phyloP scores from a whole-genome alignment of 1,284 basidiomycete genomes.

The Rhodofomes roseus region DNA sequence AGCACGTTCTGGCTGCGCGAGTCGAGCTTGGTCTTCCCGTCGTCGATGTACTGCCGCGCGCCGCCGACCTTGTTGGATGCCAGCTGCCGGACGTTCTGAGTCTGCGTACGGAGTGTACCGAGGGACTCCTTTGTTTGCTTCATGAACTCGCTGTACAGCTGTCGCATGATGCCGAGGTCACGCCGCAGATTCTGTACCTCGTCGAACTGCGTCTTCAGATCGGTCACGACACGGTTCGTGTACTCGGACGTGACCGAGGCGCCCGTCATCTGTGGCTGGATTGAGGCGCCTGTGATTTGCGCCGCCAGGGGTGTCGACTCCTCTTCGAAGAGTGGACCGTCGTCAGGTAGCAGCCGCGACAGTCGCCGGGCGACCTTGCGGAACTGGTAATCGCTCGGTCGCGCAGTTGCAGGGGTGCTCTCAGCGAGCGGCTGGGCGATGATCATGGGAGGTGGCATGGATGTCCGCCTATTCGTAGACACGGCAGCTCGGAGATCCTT shows the following conservation, averaged over 20 bases:
- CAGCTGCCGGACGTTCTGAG: constrained; percentile 81
- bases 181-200: constrained; percentile 91
- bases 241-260: constrained; percentile 70
- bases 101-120: constrained; percentile 74
- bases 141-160: constrained; percentile 92
- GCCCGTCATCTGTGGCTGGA: constrained; percentile 73
- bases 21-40: constrained; percentile 90
- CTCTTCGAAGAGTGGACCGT: constrained; percentile 25
- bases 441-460: constrained; percentile 35
- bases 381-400: constrained; percentile 75
- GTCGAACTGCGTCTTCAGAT: constrained; percentile 90
- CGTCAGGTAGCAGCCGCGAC: constrained; percentile 54
- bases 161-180: constrained; percentile 90
- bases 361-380: constrained; percentile 66
- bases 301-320: constrained; percentile 29
- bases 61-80: constrained; percentile 83
- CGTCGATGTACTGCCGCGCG: constrained; percentile 85
- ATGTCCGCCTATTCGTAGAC: constrained; percentile 44
- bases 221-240: constrained; percentile 66
- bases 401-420: constrained; percentile 49
- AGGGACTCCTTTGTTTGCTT: constrained; percentile 87
- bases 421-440: constrained; percentile 54
- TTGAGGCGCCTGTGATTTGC: constrained; percentile 63
- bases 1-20: constrained; percentile 85
- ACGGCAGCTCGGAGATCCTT: constrained; percentile 83